Conservation (phyloP, 2,329 filamentous ascomycete genomes). For the Exserohilum rostratum region DNA sequence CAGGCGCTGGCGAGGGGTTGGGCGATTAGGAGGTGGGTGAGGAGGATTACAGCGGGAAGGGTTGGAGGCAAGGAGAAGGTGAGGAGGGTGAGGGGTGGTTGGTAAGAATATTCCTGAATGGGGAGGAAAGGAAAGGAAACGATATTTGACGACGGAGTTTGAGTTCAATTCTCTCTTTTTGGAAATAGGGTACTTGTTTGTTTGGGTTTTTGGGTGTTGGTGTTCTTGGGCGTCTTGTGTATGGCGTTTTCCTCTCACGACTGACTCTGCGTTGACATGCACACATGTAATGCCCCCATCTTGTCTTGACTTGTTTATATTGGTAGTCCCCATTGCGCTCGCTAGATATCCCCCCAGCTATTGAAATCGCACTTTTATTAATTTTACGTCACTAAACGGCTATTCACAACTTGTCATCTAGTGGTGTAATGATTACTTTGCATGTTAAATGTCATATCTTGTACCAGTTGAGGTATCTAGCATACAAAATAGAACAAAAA, state of each 20-base stretch:
- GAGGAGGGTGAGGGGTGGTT: constrained; percentile 45
- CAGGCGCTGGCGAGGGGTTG: constrained; percentile 54
- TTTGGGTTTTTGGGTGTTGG: too few relatives aligned
- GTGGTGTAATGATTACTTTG: neutral
- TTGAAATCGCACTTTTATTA: too few relatives aligned
- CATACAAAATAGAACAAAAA: too few relatives aligned
- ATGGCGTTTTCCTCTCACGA: neutral
- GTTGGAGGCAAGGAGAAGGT: constrained; percentile 43
- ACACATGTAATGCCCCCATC: neutral
- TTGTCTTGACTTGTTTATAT: neutral
- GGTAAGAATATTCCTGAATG: constrained; percentile 23
- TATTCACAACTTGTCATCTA: neutral
- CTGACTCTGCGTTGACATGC: too few relatives aligned
- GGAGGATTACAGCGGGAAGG: constrained; percentile 33
- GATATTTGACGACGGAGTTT: neutral
- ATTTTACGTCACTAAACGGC: too few relatives aligned
- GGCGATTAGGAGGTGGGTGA: constrained; percentile 42
- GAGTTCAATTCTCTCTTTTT: too few relatives aligned
- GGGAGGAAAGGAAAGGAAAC: neutral
- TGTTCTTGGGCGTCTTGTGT: neutral
- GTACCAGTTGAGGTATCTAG: neutral
- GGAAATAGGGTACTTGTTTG: too few relatives aligned
- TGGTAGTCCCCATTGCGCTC: neutral
- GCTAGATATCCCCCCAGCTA: neutral
- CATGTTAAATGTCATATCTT: neutral